Conservation (phyloP, 345 rosid species). For the Jatropha curcas region DNA sequence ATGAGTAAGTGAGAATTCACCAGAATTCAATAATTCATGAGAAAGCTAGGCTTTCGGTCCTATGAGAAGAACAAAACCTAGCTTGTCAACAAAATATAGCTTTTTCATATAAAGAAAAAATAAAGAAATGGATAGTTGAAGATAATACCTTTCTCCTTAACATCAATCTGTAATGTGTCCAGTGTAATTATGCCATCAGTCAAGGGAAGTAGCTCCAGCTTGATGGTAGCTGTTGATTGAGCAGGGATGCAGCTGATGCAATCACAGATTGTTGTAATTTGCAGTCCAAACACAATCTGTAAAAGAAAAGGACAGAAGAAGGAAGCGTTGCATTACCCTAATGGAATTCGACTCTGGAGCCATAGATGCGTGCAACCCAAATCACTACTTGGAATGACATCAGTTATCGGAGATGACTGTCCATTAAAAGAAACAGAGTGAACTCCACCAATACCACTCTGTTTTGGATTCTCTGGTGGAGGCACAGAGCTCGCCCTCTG, state of each 20-base stretch:
- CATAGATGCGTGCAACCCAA: conserved; percentile 85
- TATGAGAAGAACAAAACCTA: neutral
- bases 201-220: conserved; percentile 91
- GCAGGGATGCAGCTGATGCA: conserved; percentile 83
- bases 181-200: conserved; percentile 96
- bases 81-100: neutral
- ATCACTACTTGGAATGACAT: conserved; percentile 66
- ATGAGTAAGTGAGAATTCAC: neutral
- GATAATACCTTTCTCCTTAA: conserved; percentile 82
- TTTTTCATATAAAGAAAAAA: neutral
- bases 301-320: conserved; percentile 19
- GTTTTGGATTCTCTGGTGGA: conserved; percentile 34
- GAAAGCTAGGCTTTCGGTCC: neutral
- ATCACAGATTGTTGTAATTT: conserved; percentile 27
- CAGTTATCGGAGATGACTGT: conserved; percentile 53
- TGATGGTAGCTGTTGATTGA: conserved; percentile 81
- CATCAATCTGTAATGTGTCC: conserved; percentile 81
- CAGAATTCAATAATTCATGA: neutral
- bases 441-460: conserved; percentile 36
- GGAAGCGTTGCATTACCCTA: conserved; percentile 58
- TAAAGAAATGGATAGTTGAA: neutral
- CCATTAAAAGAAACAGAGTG: conserved; percentile 37
- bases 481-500: conserved; percentile 37
- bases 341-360: conserved; percentile 98
- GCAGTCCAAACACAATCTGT: conserved; percentile 8